Conservation (phyloP, 306 rosid genomes). For the Begonia fuchsioides region DNA sequence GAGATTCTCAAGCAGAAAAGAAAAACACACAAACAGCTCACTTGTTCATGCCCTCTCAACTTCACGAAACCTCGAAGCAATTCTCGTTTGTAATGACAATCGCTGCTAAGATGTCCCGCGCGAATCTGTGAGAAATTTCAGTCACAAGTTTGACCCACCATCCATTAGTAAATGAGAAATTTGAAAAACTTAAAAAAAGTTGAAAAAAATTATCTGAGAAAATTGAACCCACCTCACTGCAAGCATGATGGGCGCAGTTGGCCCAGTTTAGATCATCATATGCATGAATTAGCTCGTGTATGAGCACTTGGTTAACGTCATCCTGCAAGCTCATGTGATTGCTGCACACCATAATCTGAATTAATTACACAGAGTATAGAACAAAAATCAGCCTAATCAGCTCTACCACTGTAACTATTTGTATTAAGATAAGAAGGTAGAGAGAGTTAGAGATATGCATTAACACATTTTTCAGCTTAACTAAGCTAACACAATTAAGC, state of each 20-base stretch:
- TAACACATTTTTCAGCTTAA: too few relatives aligned
- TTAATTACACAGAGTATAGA: slow-evolving; percentile 8
- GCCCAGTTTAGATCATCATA: slow-evolving; percentile 76
- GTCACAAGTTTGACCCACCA: slow-evolving; percentile 3
- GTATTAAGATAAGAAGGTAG: too few relatives aligned
- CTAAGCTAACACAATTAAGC: too few relatives aligned
- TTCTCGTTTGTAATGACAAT: slow-evolving; percentile 84
- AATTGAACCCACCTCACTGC: slow-evolving; percentile 50
- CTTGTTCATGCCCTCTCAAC: slow-evolving; percentile 74
- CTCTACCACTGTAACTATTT: too few relatives aligned
- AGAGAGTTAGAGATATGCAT: too few relatives aligned
- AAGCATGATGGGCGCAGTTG: slow-evolving; percentile 90
- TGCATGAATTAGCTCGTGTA: slow-evolving; percentile 83
- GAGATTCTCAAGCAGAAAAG: too few relatives aligned
- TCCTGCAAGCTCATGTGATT: slow-evolving; percentile 50
- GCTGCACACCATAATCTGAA: slow-evolving; percentile 58
- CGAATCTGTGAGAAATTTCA: slow-evolving; percentile 48
- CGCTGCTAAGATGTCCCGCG: slow-evolving; percentile 84
- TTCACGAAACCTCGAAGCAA: slow-evolving; percentile 45
- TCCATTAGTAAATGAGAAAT: too few relatives aligned
- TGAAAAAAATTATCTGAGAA: neutral
- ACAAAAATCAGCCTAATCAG: slow-evolving; percentile 3
- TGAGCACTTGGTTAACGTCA: slow-evolving; percentile 61
- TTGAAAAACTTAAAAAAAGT: too few relatives aligned
- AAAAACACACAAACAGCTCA: slow-evolving; percentile 12